Base-by-base conservation (phyloP, 2,329 filamentous ascomycete species). In the Parastagonospora nodorum region DNA sequence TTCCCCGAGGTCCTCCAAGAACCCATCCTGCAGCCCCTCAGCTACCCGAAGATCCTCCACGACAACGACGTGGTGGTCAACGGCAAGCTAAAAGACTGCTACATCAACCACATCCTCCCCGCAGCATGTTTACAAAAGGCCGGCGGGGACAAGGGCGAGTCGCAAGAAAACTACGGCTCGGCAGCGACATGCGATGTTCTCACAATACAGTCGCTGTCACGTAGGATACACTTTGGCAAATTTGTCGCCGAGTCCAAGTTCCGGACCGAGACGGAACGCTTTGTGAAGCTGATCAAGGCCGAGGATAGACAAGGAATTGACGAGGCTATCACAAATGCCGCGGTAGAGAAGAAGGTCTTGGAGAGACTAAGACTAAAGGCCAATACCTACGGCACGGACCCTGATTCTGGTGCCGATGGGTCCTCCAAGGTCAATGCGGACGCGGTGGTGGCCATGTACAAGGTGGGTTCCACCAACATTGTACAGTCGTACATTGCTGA, bases 201-300 rank as follows among this genome's bases (percentile, higher is more conserved):
- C 45, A 93, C 89, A 66, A 80, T 99, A 58, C 94, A 99, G 78
- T 89, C 94, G 3, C 78, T 99, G 40, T 95, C 90, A 33, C 84
- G 93, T 36, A 82, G 94, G 48, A 94, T 99, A 63, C 94, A 99
- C 76, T 99, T 96, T 77, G 94, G 94, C 63, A 99, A 97, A 78
- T 97, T 97, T 68, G 94, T 99, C 8, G 94, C 94, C 37, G 94
- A 99, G 81, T 87, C 88, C 52, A 99, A 99, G 78, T 99, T 97
- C 76, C 84, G 84, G 64, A 87, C 88, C 40, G 90, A 97, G 62
- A 83, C 86, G 28, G 90, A 92, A 64, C 83, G 79, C 56, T 99
- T 93, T 72, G 92, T 89, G 5, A 80, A 80, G 56, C 75, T 97
- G 75, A 97, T 99, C 77, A 86, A 87, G 73, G 88, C 85, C 1